phyloP scores from a whole-genome alignment of 352 stramenopile genomes.

The Albugo candida region DNA sequence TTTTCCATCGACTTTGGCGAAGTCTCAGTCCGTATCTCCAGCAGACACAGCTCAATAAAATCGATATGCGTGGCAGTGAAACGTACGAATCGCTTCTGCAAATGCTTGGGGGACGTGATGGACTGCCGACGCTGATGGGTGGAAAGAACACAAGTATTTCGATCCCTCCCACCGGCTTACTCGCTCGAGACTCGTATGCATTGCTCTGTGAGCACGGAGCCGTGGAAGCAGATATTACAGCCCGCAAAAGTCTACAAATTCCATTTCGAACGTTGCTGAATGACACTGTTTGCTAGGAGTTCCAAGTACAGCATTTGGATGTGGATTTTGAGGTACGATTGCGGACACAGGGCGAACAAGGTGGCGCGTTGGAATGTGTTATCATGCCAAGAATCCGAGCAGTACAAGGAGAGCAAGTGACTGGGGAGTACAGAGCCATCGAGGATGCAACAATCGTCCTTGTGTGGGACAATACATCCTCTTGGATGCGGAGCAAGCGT shows the following conservation, averaged over 20 bases:
- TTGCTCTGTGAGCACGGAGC: conserved; percentile 50
- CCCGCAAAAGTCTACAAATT: conserved; percentile 31
- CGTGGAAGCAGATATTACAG: conserved; percentile 40
- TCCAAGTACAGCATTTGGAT: conserved; percentile 35
- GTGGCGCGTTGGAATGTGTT: conserved; percentile 34
- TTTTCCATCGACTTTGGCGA: conserved; percentile 58
- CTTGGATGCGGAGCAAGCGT: conserved; percentile 42
- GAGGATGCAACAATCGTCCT: conserved; percentile 51
- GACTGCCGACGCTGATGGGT: conserved; percentile 30
- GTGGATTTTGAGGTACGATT: conserved; percentile 53
- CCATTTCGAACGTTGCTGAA: conserved; percentile 49
- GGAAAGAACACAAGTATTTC: conserved; percentile 27
- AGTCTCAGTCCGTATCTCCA: conserved; percentile 31
- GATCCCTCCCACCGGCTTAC: conserved; percentile 42
- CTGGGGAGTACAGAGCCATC: conserved; percentile 34
- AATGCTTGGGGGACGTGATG: conserved; percentile 24
- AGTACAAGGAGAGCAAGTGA: conserved; percentile 15
- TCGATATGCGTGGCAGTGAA: conserved; percentile 29
- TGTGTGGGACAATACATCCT: conserved; percentile 53
- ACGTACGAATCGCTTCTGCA: conserved; percentile 19
- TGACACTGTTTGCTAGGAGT: conserved; percentile 64
- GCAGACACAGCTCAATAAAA: conserved; percentile 40
- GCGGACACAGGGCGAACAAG: conserved; percentile 35
- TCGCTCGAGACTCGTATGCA: conserved; percentile 36
- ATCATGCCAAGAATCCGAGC: conserved; percentile 25